Conservation (phyloP, 2,329 filamentous ascomycete species). For the Lasiodiplodia sp. region DNA sequence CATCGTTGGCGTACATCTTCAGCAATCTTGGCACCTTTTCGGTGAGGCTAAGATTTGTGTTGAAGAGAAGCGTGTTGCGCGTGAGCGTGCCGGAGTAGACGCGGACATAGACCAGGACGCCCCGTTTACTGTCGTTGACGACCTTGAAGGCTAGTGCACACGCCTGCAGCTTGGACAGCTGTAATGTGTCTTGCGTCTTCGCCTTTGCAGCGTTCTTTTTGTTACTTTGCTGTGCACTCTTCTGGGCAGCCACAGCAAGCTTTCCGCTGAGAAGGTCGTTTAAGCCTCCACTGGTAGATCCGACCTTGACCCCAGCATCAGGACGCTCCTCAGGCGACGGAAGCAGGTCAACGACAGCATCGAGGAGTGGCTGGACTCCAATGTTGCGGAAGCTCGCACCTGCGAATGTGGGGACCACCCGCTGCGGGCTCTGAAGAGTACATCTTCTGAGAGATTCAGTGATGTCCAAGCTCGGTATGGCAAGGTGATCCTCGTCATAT, state of each 20-base stretch:
- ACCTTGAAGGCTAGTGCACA: constrained; percentile 89
- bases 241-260: constrained; percentile 34
- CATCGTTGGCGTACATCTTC: constrained; percentile 88
- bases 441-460: constrained; percentile 76
- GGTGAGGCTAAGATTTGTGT: constrained; percentile 80
- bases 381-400: constrained; percentile 94
- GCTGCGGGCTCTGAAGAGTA: constrained; percentile 71
- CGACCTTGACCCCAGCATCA: constrained; percentile 78
- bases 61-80: constrained; percentile 79
- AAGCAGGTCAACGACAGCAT: constrained; percentile 86
- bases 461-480: constrained; percentile 71
- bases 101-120: constrained; percentile 88
- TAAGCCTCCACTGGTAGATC: constrained; percentile 62
- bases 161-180: constrained; percentile 69
- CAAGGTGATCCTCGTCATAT: constrained; percentile 73
- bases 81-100: constrained; percentile 86
- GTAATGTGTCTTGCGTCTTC: constrained; percentile 37
- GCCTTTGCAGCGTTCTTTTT: constrained; percentile 29
- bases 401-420: constrained; percentile 85
- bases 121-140: constrained; percentile 83
- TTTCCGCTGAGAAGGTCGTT: constrained; percentile 52
- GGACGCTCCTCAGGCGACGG: constrained; percentile 83
- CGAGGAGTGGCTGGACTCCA: constrained; percentile 88
- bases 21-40: constrained; percentile 83
- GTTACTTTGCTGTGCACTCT: constrained; percentile 19